Conservation (phyloP, 371 early-diverging fungal genomes). For the Lichtheimia hyalospora region DNA sequence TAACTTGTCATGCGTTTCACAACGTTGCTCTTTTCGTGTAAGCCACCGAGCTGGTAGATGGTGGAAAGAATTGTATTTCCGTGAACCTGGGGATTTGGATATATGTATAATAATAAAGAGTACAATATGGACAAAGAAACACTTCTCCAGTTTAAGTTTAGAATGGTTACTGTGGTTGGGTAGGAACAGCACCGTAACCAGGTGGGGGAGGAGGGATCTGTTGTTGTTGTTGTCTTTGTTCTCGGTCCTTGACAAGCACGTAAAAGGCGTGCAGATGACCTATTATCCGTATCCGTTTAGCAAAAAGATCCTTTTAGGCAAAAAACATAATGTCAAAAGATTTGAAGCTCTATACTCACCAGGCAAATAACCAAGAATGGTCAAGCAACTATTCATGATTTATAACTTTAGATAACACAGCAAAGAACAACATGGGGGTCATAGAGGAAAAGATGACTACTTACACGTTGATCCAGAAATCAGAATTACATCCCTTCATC, state of each 20-base stretch:
- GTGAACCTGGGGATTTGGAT: no score
- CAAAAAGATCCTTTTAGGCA: not conserved
- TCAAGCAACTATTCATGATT: constrained; percentile 24
- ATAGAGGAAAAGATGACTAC: constrained; percentile 3
- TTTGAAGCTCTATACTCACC: constrained; percentile 10
- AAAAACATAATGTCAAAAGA: not conserved
- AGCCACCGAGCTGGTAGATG: no score
- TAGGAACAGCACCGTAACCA: not conserved
- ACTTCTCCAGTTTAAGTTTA: no score
- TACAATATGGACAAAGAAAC: no score
- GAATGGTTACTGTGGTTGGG: not conserved
- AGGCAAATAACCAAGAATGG: constrained; percentile 40
- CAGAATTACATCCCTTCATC: constrained; percentile 42
- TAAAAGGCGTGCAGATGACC: constrained; percentile 48
- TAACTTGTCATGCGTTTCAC: no score
- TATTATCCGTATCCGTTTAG: not conserved
- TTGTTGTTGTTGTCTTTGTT: constrained; percentile 6
- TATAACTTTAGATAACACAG: not conserved
- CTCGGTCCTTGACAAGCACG: constrained; percentile 39
- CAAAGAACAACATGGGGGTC: not conserved
- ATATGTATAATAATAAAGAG: no score
- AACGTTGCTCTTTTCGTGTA: no score
- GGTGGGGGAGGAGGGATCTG: not conserved
- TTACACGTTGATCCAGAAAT: constrained; percentile 55
- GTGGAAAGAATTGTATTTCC: no score